Conservation (phyloP, 176 grass and related monocot genomes). For the Echinochloa phyllopogon region DNA sequence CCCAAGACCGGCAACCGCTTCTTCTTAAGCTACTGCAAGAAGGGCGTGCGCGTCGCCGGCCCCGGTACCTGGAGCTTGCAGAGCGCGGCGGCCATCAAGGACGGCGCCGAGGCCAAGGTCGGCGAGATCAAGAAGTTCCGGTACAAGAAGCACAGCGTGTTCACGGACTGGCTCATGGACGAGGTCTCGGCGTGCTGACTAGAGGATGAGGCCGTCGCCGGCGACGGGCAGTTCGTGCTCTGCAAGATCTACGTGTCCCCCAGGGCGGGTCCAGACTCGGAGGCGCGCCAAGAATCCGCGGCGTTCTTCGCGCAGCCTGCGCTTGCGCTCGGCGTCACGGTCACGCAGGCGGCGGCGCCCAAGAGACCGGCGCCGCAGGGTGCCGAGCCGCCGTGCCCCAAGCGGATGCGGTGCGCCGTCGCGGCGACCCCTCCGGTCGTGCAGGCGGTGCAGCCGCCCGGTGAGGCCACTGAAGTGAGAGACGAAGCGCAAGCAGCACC, state of each 20-base stretch:
- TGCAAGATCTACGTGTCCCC: slow-evolving; percentile 24
- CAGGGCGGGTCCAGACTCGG: background rate
- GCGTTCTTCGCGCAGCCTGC: too few species aligned
- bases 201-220: background rate
- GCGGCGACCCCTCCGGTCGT: background rate
- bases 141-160: too few species aligned
- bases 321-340: too few species aligned
- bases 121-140: too few species aligned
- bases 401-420: background rate
- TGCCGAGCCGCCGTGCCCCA: background rate
- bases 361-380: background rate
- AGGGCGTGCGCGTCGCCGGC: background rate
- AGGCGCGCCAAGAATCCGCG: too few species aligned
- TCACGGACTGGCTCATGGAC: too few species aligned
- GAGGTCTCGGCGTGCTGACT: background rate
- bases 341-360: background rate
- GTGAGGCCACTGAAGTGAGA: too few species aligned
- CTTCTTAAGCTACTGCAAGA: slow-evolving; percentile 6
- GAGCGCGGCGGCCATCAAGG: background rate
- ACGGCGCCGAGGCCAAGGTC: too few species aligned
- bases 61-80: background rate
- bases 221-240: background rate
- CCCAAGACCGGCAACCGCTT: background rate
- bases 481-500: background rate
- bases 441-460: too few species aligned